Conservation (phyloP, 2,329 filamentous ascomycete genomes). For the Bipolaris cookei region DNA sequence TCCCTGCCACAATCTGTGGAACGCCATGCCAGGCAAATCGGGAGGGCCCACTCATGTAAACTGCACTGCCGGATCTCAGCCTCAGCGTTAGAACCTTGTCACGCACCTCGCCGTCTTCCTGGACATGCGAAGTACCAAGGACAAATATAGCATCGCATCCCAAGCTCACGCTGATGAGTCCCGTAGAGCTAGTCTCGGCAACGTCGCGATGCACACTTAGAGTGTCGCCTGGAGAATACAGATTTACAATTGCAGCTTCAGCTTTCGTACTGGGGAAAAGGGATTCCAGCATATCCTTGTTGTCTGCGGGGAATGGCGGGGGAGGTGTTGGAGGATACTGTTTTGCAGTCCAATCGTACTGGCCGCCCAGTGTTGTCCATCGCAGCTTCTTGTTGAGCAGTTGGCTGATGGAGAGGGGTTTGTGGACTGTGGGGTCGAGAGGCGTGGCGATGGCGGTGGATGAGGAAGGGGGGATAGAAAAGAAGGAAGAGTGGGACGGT, state of each 20-base stretch:
- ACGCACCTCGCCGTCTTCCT: constrained; percentile 17
- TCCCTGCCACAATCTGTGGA: constrained; percentile 79
- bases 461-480: constrained; percentile 51
- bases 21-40: constrained; percentile 96
- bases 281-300: constrained; percentile 68
- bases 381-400: constrained; percentile 81
- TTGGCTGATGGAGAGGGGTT: constrained; percentile 70
- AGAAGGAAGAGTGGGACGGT: constrained; percentile 56
- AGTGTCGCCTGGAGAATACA: constrained; percentile 89
- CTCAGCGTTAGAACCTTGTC: constrained; percentile 34
- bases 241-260: constrained; percentile 91
- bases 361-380: constrained; percentile 93
- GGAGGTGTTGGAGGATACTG: constrained; percentile 73
- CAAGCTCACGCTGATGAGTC: constrained; percentile 83
- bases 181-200: constrained; percentile 79
- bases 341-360: constrained; percentile 95
- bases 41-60: constrained; percentile 84
- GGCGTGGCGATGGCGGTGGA: constrained; percentile 54
- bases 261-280: constrained; percentile 79
- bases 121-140: constrained; percentile 58
- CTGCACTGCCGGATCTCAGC: constrained; percentile 82
- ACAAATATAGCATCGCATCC: constrained; percentile 92
- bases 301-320: constrained; percentile 76
- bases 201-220: constrained; percentile 94
- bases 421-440: constrained; percentile 76